These are phyloP conservation scores for Kluyveromyces nonfermentans DNA, from an alignment of 805 yeast species.

Conservation along the genomic window DNA sequence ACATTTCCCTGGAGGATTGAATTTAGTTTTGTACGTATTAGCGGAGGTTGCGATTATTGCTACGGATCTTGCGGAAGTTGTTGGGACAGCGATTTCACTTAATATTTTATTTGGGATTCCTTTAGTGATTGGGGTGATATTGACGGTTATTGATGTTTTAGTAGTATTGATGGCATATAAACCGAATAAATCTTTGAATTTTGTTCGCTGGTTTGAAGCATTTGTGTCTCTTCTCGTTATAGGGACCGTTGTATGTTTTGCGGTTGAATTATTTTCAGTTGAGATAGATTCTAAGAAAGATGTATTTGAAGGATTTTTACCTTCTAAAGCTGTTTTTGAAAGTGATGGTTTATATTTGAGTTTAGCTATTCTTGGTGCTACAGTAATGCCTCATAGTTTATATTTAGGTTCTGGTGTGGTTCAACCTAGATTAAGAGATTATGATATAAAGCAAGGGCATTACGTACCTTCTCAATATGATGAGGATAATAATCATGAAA, in stretches of 20 bases:
- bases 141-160: slow-evolving; percentile 80
- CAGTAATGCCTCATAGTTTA: slow-evolving; percentile 91
- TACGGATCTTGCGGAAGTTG: slow-evolving; percentile 93
- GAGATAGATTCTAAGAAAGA: slow-evolving; percentile 45
- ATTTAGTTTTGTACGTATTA: slow-evolving; percentile 54
- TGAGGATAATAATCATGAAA: slow-evolving; percentile 30
- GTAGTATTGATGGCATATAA: slow-evolving; percentile 80
- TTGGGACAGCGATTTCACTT: slow-evolving; percentile 93
- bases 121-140: slow-evolving; percentile 67
- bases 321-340: slow-evolving; percentile 39
- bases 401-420: slow-evolving; percentile 85
- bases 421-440: slow-evolving; percentile 74
- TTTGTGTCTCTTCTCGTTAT: slow-evolving; percentile 70
- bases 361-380: slow-evolving; percentile 85
- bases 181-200: slow-evolving; percentile 71
- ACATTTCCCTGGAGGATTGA: slow-evolving; percentile 56
- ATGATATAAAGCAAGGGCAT: slow-evolving; percentile 59
- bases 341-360: slow-evolving; percentile 65
- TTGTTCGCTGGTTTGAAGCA: slow-evolving; percentile 72
- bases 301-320: slow-evolving; percentile 61
- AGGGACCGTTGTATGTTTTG: slow-evolving; percentile 79
- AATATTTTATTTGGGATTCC: slow-evolving; percentile 79
- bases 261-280: slow-evolving; percentile 65
- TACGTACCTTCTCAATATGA: slow-evolving; percentile 35
- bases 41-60: slow-evolving; percentile 92